A percentile compares a stretch with the other conserved stretches of the same genome.
Evolutionary conservation across 306 rosid genomes (phyloP).

Genomic region (Arachis hypogaea): DNA sequence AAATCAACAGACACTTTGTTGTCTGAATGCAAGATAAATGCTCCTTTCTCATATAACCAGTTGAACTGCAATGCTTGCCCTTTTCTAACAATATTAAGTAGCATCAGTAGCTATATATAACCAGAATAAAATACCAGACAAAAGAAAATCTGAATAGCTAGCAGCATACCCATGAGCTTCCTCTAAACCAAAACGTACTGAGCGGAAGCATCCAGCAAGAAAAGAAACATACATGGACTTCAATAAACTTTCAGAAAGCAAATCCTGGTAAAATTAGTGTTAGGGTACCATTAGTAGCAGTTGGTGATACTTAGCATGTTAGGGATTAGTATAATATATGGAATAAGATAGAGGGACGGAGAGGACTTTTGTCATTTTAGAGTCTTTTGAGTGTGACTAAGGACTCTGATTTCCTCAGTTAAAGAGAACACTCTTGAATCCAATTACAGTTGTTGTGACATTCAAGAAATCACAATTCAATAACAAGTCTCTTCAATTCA

Average conservation of each 20-base stretch:
- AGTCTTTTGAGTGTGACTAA: too few relatives aligned
- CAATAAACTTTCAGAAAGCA: constrained; percentile 72
- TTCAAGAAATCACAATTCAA: too few relatives aligned
- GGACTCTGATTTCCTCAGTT: too few relatives aligned
- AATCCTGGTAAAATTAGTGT: constrained; percentile 53
- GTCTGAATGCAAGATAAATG: constrained; percentile 65
- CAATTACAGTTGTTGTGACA: too few relatives aligned
- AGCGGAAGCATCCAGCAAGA: constrained; percentile 96
- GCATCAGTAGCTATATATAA: constrained; percentile 42
- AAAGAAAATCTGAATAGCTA: constrained; percentile 36
- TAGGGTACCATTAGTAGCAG: constrained; percentile 30
- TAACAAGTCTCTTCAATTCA: too few relatives aligned
- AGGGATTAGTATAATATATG: too few relatives aligned
- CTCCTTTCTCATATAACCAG: constrained; percentile 85
- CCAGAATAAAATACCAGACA: constrained; percentile 28
- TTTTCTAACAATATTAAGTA: constrained; percentile 57
- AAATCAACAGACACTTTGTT: constrained; percentile 80
- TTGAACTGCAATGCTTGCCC: constrained; percentile 98
- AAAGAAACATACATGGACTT: constrained; percentile 89
- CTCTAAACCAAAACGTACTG: constrained; percentile 85
- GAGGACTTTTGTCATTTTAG: too few relatives aligned
- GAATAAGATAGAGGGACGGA: too few relatives aligned
- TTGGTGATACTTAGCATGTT: background rate
- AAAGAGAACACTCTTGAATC: too few relatives aligned
- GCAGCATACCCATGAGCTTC: constrained; percentile 95